phyloP scores from a whole-genome alignment of 2,329 filamentous ascomycete species.

The Neofusicoccum laricinum region DNA sequence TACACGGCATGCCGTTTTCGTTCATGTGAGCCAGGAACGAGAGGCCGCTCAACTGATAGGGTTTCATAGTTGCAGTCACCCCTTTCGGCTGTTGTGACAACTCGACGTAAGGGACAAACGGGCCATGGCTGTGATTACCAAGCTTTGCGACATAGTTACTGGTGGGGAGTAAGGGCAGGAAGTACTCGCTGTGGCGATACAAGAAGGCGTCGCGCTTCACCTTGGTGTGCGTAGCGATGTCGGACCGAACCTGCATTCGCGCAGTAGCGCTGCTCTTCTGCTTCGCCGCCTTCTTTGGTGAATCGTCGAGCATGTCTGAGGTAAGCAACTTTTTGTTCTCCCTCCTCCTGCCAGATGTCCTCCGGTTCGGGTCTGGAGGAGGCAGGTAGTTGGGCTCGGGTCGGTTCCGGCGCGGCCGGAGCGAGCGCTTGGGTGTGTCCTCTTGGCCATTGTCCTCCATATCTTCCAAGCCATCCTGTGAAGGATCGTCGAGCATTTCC shows the following conservation, averaged over 20 bases:
- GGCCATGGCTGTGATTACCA: constrained; percentile 18
- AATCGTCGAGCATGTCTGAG: constrained; percentile 28
- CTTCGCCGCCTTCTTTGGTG: not conserved
- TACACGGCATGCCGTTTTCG: constrained; percentile 99
- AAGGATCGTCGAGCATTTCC: not conserved
- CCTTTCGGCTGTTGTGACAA: constrained; percentile 43
- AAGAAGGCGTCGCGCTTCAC: constrained; percentile 47
- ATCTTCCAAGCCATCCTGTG: not conserved
- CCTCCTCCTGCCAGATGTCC: not conserved
- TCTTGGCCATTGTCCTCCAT: not conserved
- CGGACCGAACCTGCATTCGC: constrained; percentile 39
- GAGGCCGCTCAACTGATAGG: constrained; percentile 95
- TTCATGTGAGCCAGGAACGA: constrained; percentile 99
- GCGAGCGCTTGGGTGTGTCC: not conserved
- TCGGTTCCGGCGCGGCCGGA: not conserved
- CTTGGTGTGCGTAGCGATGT: constrained; percentile 42
- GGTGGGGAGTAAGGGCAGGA: constrained; percentile 46
- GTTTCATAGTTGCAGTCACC: constrained; percentile 66
- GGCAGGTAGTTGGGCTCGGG: not conserved
- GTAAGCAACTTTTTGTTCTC: constrained; percentile 27
- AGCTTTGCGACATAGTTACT: constrained; percentile 45
- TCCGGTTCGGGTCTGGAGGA: not conserved
- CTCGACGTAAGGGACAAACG: constrained; percentile 39
- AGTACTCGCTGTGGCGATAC: constrained; percentile 43
- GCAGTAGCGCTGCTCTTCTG: constrained; percentile 34